Evolutionary conservation across 805 yeast genomes (phyloP).

Genomic region (Lachancea kluyveri): DNA sequence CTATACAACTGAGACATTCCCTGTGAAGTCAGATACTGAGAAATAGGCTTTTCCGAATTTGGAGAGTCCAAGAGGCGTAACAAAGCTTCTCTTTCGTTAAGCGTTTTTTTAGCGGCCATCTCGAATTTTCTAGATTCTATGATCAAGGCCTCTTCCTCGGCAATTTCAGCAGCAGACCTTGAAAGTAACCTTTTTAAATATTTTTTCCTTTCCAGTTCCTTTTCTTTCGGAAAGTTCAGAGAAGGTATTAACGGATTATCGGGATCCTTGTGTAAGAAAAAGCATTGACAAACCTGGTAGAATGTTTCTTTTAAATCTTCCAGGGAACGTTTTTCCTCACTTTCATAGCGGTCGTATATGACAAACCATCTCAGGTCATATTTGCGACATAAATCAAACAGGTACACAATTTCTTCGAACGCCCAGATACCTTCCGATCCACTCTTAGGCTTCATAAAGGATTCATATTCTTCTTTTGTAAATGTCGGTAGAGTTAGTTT

Average conservation of each 20-base stretch:
- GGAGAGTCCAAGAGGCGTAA: slow-evolving; percentile 83
- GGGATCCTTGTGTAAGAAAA: slow-evolving; percentile 40
- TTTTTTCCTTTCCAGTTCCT: slow-evolving; percentile 73
- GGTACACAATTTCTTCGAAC: slow-evolving; percentile 67
- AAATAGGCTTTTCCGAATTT: slow-evolving; percentile 65
- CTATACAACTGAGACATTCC: slow-evolving; percentile 85
- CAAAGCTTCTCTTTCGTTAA: slow-evolving; percentile 73
- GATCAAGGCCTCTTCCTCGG: slow-evolving; percentile 92
- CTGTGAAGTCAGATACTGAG: slow-evolving; percentile 75
- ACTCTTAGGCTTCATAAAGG: slow-evolving; percentile 32
- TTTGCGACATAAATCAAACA: slow-evolving; percentile 64
- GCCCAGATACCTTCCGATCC: slow-evolving; percentile 47
- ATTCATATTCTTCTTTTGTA: slow-evolving; percentile 52
- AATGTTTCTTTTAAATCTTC: slow-evolving; percentile 85
- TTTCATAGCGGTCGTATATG: slow-evolving; percentile 54
- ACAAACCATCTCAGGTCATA: slow-evolving; percentile 55
- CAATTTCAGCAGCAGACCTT: slow-evolving; percentile 92
- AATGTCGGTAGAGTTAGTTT: slow-evolving; percentile 65
- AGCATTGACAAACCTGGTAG: slow-evolving; percentile 57
- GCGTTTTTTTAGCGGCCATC: slow-evolving; percentile 82
- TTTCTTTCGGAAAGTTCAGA: slow-evolving; percentile 60
- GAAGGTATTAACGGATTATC: slow-evolving; percentile 51
- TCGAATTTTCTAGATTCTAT: slow-evolving; percentile 92
- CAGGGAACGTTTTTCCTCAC: slow-evolving; percentile 36
- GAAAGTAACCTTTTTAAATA: slow-evolving; percentile 71